These are phyloP conservation scores for Triangularia verruculosa DNA, from an alignment of 2,329 filamentous ascomycete genomes.

Conservation along the genomic window DNA sequence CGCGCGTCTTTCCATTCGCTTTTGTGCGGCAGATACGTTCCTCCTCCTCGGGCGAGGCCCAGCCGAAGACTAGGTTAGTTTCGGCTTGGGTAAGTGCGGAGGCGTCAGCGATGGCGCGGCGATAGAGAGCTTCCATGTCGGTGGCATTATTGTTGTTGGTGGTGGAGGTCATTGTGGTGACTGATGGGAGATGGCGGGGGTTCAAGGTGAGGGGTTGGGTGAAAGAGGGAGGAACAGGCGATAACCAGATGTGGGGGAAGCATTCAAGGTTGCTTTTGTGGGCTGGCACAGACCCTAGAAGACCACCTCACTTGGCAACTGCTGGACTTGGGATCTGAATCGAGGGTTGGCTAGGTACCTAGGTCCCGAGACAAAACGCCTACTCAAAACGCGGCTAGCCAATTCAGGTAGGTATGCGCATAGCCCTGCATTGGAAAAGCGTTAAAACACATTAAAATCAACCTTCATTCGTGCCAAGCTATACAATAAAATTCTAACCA, in stretches of 20 bases:
- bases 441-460: no score
- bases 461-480: no score
- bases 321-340: no score
- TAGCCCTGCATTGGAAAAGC: no score
- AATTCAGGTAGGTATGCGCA: no score
- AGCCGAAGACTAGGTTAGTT: slow-evolving; percentile 14
- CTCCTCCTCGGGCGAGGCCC: slow-evolving; percentile 18
- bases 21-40: slow-evolving; percentile 14
- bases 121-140: slow-evolving; percentile 17
- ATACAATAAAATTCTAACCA: no score
- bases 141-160: slow-evolving; percentile 6
- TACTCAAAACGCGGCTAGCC: no score
- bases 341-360: no score
- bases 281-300: no score
- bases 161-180: slow-evolving; percentile 12
- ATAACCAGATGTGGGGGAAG: background rate
- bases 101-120: slow-evolving; percentile 15
- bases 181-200: slow-evolving; percentile 9
- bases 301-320: no score
- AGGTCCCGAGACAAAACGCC: no score
- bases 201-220: slow-evolving; percentile 9
- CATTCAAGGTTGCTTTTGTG: background rate
- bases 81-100: slow-evolving; percentile 17
- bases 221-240: background rate
- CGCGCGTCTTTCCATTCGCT: slow-evolving; percentile 16